Conservation (phyloP, 305 asterid species). For the Solanum hybrid region DNA sequence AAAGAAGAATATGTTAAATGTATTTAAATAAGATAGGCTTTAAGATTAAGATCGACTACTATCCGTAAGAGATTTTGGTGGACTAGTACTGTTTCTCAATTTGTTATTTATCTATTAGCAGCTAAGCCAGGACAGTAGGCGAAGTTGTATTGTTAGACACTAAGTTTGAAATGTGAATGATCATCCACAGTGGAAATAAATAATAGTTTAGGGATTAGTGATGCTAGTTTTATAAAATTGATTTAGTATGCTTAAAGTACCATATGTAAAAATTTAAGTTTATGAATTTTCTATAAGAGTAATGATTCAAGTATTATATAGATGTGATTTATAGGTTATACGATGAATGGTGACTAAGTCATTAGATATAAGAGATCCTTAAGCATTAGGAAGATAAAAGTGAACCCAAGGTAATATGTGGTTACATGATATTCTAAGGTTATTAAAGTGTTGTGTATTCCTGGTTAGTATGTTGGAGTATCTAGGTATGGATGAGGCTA, state of each 20-base stretch:
- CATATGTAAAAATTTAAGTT: neutral
- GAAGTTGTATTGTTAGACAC: neutral
- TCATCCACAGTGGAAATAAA: neutral
- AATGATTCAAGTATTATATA: neutral
- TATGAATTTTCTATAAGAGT: neutral
- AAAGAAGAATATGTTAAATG: no score
- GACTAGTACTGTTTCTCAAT: neutral
- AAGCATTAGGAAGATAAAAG: neutral
- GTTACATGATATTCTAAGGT: neutral
- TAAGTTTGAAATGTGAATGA: neutral
- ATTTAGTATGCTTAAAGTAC: no score
- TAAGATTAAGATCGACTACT: neutral
- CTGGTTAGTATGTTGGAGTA: neutral
- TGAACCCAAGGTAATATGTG: neutral
- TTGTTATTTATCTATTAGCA: neutral
- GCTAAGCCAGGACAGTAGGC: neutral
- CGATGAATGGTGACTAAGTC: neutral
- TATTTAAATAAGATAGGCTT: neutral
- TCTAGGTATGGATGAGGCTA: neutral
- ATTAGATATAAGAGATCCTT: neutral
- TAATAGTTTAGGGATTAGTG: neutral
- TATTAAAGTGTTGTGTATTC: neutral
- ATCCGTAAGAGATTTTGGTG: neutral
- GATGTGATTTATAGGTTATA: neutral
- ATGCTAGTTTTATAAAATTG: neutral